Evolutionary conservation across 1,284 basidiomycete genomes (phyloP), one percentile per base, ranked within the genome.

Genomic region (Sutorius eximius): DNA sequence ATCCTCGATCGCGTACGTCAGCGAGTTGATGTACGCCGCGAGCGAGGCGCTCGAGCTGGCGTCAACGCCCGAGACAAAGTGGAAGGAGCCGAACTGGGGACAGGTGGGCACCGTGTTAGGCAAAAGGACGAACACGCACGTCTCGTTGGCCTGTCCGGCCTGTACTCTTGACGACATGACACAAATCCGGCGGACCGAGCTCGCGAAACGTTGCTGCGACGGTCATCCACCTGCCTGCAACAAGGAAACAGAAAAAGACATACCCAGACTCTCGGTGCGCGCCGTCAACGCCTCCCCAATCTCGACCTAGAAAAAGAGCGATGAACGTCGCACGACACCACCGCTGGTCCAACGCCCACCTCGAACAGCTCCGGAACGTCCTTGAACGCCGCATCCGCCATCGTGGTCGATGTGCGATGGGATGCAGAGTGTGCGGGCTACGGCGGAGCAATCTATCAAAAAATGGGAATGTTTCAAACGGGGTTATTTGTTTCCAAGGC

Each of bases 11-110:
- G 92, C 86, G 70, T 98, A 98, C 5, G 93, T 96, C 33, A 99
- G 80, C 15, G 93, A 96, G 77, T 99, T 99, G 73, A 99, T 91
- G 75, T 99, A 99, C 5, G 96, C 96, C 10, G 96, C 97, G 12
- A 99, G 82, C 0, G 95, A 97, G 3, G 96, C 97, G 12, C 95
- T 98, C 2, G 95, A 97, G 11, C 94, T 97, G 1, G 96, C 94
- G 72, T 99, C 96, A 47, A 98, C 93, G 29, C 96, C 96, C 0
- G 96, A 98, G 53, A 98, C 84, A 5, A 70, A 71, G 75, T 98
- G 95, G 71, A 96, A 97, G 27, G 93, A 95, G 41, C 93, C 93
- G 54, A 93, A 77, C 93, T 96, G 54, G 3, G 24, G 24, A 5
- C 24, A 27, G 24, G 24, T 27, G 24, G 24, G 24, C 24, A 27